Evolutionary conservation across 352 stramenopile species (phyloP).

Genomic region (Phytophthora idaei): DNA sequence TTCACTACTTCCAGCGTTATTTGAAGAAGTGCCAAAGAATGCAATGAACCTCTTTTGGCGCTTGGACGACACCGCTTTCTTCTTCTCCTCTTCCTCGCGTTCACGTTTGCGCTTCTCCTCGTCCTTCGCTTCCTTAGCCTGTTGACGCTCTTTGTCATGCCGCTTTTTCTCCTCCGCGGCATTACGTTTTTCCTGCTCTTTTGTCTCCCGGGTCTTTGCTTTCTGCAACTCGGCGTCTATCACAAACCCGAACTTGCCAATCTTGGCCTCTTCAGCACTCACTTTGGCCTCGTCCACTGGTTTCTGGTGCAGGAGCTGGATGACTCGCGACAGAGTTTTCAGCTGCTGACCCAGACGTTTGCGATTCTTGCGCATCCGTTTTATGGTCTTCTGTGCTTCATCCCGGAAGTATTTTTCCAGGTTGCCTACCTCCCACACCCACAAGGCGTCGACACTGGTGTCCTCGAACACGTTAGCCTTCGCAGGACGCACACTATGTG

Average conservation of each 20-base stretch:
- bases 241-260: constrained; percentile 71
- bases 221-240: constrained; percentile 73
- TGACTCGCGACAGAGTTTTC: constrained; percentile 66
- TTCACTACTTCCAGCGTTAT: constrained; percentile 13
- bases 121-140: constrained; percentile 74
- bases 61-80: constrained; percentile 46
- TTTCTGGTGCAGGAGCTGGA: constrained; percentile 69
- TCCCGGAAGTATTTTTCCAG: constrained; percentile 75
- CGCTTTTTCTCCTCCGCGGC: constrained; percentile 64
- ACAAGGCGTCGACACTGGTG: constrained; percentile 72
- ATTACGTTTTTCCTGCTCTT: constrained; percentile 66
- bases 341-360: constrained; percentile 76
- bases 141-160: constrained; percentile 58
- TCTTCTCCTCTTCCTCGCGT: constrained; percentile 46
- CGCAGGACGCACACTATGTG: constrained; percentile 65
- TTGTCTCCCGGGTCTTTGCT: constrained; percentile 53
- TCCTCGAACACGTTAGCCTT: constrained; percentile 87
- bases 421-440: constrained; percentile 84
- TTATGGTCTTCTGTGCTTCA: constrained; percentile 76
- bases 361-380: constrained; percentile 80
- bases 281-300: constrained; percentile 82
- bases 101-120: constrained; percentile 66
- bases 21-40: constrained; percentile 46
- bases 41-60: constrained; percentile 67
- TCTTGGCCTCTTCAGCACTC: constrained; percentile 80